Evolutionary conservation across 2,329 filamentous ascomycete species (phyloP), one percentile per base, ranked within the genome.

Genomic region (Anisogramma anomala): DNA sequence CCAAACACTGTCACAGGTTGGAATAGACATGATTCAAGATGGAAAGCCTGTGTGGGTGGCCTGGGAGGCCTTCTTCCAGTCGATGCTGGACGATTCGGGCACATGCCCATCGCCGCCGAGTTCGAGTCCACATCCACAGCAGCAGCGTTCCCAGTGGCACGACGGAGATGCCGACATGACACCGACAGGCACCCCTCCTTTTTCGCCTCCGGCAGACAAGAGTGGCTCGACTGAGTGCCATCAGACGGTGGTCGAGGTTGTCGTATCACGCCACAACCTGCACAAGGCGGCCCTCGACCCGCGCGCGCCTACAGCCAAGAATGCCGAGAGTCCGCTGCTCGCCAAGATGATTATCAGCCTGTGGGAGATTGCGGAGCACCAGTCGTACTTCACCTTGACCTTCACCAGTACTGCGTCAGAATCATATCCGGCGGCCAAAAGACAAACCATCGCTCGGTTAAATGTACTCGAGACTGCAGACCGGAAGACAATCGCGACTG

Each of bases 281-380:
- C 63, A 64, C 39, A 64, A 64, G 40, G 55, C 67, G 6, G 60
- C 49, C 1, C 55, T 61, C 18, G 58, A 62, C 15, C 51, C 52
- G 15, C 18, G 25, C 17, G 56, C 52, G 19, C 53, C 55, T 27
- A 60, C 58, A 42, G 53, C 56, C 8, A 62, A 60, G 46, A 57
- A 58, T 14, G 58, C 56, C 6, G 58, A 62, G 17, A 59, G 57
- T 36, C 66, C 65, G 51, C 59, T 75, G 0, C 74, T 74, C 48
- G 79, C 82, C 17, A 81, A 79, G 49, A 84, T 87, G 79, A 84
- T 86, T 34, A 74, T 87, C 17, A 82, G 78, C 1, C 72, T 84
- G 6, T 88, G 82, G 79, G 70, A 75, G 45, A 66, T 73, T n/a
- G 73, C 82, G 28, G 74, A 82, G 31, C 68, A 71, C 15, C 72